Evolutionary conservation across 148 eudicot genomes (phyloP).

Genomic region (Camellia granthamiana): DNA sequence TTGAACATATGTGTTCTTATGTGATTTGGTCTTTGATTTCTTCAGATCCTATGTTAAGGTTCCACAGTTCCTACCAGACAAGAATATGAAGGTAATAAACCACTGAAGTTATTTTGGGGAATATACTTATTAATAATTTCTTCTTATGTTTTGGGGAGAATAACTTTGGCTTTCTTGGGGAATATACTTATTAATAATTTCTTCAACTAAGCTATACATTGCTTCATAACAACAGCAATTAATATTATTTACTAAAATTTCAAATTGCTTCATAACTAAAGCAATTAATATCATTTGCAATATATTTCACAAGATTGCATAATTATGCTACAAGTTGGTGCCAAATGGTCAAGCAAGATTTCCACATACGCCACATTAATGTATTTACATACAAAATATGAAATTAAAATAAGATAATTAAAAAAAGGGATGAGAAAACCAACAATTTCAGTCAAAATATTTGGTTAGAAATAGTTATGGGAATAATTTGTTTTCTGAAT

Average conservation of each 20-base stretch:
- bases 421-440: too few species aligned
- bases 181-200: background rate
- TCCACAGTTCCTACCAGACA: background rate
- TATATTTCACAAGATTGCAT: background rate
- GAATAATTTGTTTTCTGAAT: too few species aligned
- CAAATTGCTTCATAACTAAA: background rate
- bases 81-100: background rate
- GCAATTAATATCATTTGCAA: background rate
- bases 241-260: background rate
- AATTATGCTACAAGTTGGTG: background rate
- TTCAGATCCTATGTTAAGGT: too few species aligned
- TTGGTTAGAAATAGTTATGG: too few species aligned
- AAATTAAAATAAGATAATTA: too few species aligned
- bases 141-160: conserved; percentile 19
- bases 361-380: too few species aligned
- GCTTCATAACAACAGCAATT: background rate
- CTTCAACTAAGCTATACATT: background rate
- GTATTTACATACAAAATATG: too few species aligned
- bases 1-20: too few species aligned
- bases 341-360: too few species aligned
- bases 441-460: background rate
- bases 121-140: background rate
- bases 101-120: background rate
- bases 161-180: conserved; percentile 30
- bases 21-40: too few species aligned